Evolutionary conservation across 1,284 basidiomycete species (phyloP).

Genomic region (Ustilago tritici): DNA sequence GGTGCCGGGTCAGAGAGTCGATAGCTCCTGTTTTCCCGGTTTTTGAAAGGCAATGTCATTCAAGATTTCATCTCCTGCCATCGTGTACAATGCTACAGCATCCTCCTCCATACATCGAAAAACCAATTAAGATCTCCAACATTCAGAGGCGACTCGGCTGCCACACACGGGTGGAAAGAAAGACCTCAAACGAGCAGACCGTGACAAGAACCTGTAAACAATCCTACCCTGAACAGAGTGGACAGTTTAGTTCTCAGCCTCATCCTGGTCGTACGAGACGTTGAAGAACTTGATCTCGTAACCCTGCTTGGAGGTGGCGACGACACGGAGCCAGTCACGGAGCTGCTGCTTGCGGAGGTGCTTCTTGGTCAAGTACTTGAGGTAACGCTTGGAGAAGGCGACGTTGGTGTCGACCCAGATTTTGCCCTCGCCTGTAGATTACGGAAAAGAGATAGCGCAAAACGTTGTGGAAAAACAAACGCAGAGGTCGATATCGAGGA

Average conservation of each 20-base stretch:
- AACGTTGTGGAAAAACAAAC: constrained; percentile 13
- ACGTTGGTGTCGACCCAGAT: constrained; percentile 70
- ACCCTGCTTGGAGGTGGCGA: constrained; percentile 70
- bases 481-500: constrained; percentile 48
- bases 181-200: constrained; percentile 3
- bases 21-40: constrained; percentile 43
- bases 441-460: constrained; percentile 1
- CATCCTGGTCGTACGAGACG: constrained; percentile 69
- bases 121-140: background rate
- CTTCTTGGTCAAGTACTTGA: constrained; percentile 72
- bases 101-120: background rate
- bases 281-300: constrained; percentile 71
- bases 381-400: constrained; percentile 71
- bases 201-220: constrained; percentile 7
- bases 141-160: background rate
- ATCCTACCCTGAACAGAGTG: background rate
- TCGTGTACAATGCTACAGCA: constrained; percentile 5
- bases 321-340: constrained; percentile 70
- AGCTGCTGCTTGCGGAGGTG: constrained; percentile 69
- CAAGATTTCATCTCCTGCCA: constrained; percentile 20
- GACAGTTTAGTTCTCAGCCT: constrained; percentile 45
- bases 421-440: constrained; percentile 69
- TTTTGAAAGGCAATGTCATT: constrained; percentile 26
- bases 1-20: constrained; percentile 40
- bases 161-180: background rate